These are phyloP conservation scores for Podila horticola DNA, from an alignment of 192 early-diverging fungal genomes.

Conservation along the genomic window DNA sequence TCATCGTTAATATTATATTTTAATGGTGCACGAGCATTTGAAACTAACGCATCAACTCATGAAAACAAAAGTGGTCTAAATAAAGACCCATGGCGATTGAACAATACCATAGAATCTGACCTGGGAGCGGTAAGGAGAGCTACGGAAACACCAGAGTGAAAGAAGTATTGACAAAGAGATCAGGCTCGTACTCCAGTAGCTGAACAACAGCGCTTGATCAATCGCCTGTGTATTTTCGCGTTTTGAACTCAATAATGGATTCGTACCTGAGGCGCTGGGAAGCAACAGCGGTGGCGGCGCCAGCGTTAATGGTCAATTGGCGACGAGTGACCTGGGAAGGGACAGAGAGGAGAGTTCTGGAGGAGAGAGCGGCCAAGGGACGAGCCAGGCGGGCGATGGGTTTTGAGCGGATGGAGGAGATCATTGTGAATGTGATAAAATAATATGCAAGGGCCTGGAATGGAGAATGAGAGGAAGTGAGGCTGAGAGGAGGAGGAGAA, in stretches of 20 bases:
- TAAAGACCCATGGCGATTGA: neutral
- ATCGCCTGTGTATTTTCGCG: neutral
- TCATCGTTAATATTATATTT: neutral
- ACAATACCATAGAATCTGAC: constrained; percentile 49
- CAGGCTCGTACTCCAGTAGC: neutral
- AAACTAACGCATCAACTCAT: neutral
- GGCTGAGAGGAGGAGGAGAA: neutral
- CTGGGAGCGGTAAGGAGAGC: constrained; percentile 47
- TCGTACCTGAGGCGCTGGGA: constrained; percentile 41
- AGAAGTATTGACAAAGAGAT: neutral
- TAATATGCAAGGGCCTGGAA: too few relatives aligned
- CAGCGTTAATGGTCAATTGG: constrained; percentile 44
- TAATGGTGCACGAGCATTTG: constrained; percentile 7
- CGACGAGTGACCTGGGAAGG: constrained; percentile 27
- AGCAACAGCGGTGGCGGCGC: constrained; percentile 31
- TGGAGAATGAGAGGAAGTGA: neutral
- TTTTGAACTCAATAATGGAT: neutral
- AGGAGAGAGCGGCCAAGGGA: constrained; percentile 30
- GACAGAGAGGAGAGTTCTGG: constrained; percentile 30
- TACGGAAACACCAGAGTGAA: neutral
- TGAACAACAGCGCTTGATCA: neutral
- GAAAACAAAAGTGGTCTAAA: neutral
- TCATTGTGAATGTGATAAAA: constrained; percentile 29
- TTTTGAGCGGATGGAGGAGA: constrained; percentile 51
- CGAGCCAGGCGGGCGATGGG: constrained; percentile 34